phyloP scores from a whole-genome alignment of 805 yeast species.

The Candida khao-thaluensis region DNA sequence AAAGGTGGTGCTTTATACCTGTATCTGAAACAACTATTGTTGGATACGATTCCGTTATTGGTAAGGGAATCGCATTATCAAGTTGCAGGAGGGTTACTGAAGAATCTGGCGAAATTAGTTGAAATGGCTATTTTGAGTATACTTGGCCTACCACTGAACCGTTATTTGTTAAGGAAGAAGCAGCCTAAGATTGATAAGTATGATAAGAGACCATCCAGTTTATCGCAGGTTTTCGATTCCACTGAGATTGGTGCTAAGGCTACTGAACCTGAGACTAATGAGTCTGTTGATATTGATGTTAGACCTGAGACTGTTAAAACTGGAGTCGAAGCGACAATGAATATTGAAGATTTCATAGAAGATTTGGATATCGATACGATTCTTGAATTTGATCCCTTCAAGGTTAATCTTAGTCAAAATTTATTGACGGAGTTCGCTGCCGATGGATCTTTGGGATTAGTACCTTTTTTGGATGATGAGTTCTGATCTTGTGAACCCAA shows the following conservation, averaged over 20 bases:
- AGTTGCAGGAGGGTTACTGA: constrained; percentile 61
- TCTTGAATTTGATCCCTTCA: constrained; percentile 40
- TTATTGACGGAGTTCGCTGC: constrained; percentile 62
- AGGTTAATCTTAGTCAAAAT: constrained; percentile 28
- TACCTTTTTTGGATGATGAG: constrained; percentile 48
- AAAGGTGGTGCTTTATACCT: constrained; percentile 79
- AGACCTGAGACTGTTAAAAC: neutral
- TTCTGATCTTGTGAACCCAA: no score
- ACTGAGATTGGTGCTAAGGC: no score
- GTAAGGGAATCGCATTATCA: constrained; percentile 51
- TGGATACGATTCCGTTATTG: constrained; percentile 49
- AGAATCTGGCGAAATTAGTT: constrained; percentile 52
- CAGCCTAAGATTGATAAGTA: constrained; percentile 18
- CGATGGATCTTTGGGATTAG: constrained; percentile 77
- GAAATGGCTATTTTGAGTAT: constrained; percentile 62
- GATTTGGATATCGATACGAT: constrained; percentile 21
- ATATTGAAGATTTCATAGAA: constrained; percentile 3
- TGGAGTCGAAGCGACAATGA: neutral
- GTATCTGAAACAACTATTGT: constrained; percentile 59
- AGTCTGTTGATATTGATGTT: no score
- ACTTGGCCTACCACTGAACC: constrained; percentile 48
- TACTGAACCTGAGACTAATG: no score
- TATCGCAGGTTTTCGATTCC: constrained; percentile 3
- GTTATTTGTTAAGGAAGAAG: constrained; percentile 18
- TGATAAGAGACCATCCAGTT: constrained; percentile 21